Conservation (phyloP, 1,284 basidiomycete species). For the Tremellales sp. region DNA sequence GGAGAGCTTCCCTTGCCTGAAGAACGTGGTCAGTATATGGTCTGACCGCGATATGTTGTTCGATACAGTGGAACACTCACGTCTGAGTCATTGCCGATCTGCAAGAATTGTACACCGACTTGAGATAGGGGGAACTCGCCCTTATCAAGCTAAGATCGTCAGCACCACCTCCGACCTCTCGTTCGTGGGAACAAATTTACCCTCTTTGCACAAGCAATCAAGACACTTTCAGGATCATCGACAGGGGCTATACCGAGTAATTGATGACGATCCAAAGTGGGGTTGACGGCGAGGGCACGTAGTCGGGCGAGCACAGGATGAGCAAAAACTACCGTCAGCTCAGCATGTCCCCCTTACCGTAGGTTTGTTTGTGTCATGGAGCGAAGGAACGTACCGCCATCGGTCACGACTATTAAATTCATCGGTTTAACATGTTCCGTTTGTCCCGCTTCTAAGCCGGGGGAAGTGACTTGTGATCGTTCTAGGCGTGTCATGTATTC, state of each 20-base stretch:
- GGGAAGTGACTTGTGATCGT: slow-evolving; percentile 14
- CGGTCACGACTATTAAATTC: slow-evolving; percentile 44
- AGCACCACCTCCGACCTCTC: no score
- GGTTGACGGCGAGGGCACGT: slow-evolving; percentile 4
- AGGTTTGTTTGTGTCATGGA: slow-evolving; percentile 1
- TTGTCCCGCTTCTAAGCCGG: slow-evolving; percentile 1
- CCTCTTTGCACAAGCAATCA: slow-evolving; percentile 29
- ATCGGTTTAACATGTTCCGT: slow-evolving; percentile 32
- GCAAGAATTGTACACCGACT: slow-evolving; percentile 48
- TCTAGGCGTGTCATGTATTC: slow-evolving; percentile 43
- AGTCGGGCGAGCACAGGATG: slow-evolving; percentile 19
- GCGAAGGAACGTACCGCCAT: slow-evolving; percentile 29
- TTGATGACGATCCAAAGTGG: slow-evolving; percentile 12
- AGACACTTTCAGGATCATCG: slow-evolving; percentile 39
- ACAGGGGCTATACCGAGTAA: slow-evolving; percentile 23
- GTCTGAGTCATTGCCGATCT: slow-evolving; percentile 40
- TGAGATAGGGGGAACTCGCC: slow-evolving; percentile 44
- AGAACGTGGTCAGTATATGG: not conserved
- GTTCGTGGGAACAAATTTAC: slow-evolving; percentile 6
- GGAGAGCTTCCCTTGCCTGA: slow-evolving; percentile 31
- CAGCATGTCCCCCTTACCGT: not conserved
- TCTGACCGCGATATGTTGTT: no score
- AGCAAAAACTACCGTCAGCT: slow-evolving; percentile 30
- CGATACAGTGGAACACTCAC: no score
- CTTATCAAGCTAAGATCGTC: slow-evolving; percentile 27